Base-by-base conservation (phyloP, 2,329 filamentous ascomycete species). In the Penicillium frequentans region DNA sequence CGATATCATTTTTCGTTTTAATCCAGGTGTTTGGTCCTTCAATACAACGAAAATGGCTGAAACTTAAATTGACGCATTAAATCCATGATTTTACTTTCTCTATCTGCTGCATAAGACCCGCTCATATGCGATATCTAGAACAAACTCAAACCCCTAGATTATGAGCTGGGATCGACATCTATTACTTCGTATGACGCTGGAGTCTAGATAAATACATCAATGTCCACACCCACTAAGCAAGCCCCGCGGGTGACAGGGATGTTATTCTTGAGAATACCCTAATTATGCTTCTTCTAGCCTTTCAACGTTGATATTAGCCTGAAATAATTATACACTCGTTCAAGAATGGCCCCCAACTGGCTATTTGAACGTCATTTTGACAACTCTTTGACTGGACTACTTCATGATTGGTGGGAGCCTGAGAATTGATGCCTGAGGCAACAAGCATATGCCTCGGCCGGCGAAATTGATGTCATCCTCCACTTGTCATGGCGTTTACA, bases 391-490 rank as follows among this genome's bases (percentile, higher is more conserved):
- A 19, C 10, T 39, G 9, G 7, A 19, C 7, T 37, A 37, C 7
- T 37, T 37, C 5, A 5, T 19, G 16, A 16, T 39, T 29, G 14
- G 27, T 23, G 16, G 8, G 21, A 47, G 16, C 35, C 5, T 26
- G 3, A 4, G 7, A 13, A 13, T 35, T 49, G 16, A 31, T 35
- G 35, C 9, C 27, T 37, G 8, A 58, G 58, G 58, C 52, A 29
- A 2, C 2, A 24, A 47, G 3, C 9, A 5, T 52, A 13, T 57
- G 59, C 57, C 59, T 57, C 53, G 57, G 54, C 57, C 21, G 27
- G 48, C 9, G 52, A 51, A 58, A 52, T 60, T 62, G 60, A 62
- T 62, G 60, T 62, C 60, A 62, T 62, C 49, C 50, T 48, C 47
- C 49, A 54, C 46, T 29, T 56, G 47, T 47, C 50, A 29, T 35